Percentiles rank a stretch among this genome's conserved stretches.
phyloP scores from a whole-genome alignment of 2,329 filamentous ascomycete genomes.

The Spiromastix sp. region DNA sequence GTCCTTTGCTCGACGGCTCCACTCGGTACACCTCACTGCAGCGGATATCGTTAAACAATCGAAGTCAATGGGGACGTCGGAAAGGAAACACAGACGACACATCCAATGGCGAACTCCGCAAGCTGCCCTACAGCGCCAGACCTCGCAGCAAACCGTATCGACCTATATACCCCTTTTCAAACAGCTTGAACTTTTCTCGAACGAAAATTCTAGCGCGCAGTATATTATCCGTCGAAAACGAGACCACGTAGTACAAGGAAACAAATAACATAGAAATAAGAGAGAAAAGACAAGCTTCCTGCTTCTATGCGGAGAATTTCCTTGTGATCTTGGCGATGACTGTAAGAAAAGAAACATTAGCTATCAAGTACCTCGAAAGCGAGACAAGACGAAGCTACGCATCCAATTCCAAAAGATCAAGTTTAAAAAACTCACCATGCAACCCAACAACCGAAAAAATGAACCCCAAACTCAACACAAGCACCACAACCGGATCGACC shows the following conservation, averaged over 20 bases:
- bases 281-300: no score
- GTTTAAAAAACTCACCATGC: conserved; percentile 62
- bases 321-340: conserved; percentile 93
- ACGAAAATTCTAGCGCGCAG: no score
- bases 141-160: no score
- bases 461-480: conserved; percentile 93
- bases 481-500: conserved; percentile 93
- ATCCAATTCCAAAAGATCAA: not conserved
- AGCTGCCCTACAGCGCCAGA: no score
- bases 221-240: no score
- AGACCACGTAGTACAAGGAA: no score
- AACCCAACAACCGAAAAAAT: conserved; percentile 97
- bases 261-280: no score
- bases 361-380: conserved; percentile 8
- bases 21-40: conserved; percentile 31
- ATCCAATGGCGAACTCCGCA: no score
- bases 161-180: no score
- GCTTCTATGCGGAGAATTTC: conserved; percentile 58
- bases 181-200: no score
- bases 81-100: no score
- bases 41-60: conserved; percentile 77
- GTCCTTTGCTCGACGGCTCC: not conserved
- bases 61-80: no score
- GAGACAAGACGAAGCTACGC: conserved; percentile 8
- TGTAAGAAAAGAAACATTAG: conserved; percentile 30